Evolutionary conservation across 805 yeast species (phyloP).

Genomic region (Yarrowia osloensis): DNA sequence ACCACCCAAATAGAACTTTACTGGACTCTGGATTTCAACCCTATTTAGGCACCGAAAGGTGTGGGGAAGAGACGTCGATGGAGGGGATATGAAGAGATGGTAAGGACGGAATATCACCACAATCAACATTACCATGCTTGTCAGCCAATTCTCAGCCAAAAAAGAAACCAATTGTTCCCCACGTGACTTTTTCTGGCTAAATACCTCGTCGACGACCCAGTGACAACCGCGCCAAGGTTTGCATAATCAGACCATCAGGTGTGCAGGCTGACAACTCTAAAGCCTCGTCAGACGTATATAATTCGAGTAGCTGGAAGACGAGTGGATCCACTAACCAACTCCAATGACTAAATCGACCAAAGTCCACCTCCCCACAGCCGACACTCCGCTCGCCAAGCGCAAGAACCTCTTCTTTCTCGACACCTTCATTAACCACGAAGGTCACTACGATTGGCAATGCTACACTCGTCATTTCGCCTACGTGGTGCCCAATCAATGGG

Average conservation of each 20-base stretch:
- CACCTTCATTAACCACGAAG: constrained; percentile 20
- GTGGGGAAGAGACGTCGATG: neutral
- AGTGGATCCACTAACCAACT: neutral
- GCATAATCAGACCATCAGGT: constrained; percentile 21
- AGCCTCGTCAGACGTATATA: neutral
- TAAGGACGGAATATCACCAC: too few relatives aligned
- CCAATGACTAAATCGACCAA: neutral
- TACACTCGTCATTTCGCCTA: constrained; percentile 1
- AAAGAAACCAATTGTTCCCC: neutral
- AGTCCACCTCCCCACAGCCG: neutral
- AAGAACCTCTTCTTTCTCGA: constrained; percentile 16
- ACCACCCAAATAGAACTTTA: neutral
- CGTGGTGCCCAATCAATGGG: constrained; percentile 16
- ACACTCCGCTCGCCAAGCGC: neutral
- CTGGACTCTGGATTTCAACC: neutral
- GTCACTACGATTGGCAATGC: constrained; percentile 22
- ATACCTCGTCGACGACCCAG: neutral
- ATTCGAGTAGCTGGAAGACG: neutral
- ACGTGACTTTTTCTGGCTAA: neutral
- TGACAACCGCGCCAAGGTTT: neutral
- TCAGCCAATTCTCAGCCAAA: too few relatives aligned
- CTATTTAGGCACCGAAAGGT: neutral
- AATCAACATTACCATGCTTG: too few relatives aligned
- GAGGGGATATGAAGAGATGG: too few relatives aligned
- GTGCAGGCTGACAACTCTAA: constrained; percentile 2